Conservation (phyloP, 768 basidiomycete genomes). For the Gelatoporia subvermispora region DNA sequence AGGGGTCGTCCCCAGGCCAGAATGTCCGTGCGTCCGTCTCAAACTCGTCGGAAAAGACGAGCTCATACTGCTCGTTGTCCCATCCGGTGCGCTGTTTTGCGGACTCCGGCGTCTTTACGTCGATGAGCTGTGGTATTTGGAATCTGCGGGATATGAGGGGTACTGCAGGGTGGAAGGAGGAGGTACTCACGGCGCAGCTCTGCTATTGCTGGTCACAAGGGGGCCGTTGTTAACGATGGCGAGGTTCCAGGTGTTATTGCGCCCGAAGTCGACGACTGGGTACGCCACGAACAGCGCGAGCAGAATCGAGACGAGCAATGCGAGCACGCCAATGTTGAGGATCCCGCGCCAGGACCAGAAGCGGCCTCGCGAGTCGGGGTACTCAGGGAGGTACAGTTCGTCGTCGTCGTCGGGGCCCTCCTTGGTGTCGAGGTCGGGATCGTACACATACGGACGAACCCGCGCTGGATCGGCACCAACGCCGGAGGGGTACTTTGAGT, state of each 20-base stretch:
- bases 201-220: slow-evolving; percentile 63
- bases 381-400: slow-evolving; percentile 58
- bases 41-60: slow-evolving; percentile 68
- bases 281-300: slow-evolving; percentile 78
- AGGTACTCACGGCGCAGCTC: slow-evolving; percentile 47
- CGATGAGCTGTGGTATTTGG: slow-evolving; percentile 58
- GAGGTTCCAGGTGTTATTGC: slow-evolving; percentile 29
- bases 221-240: slow-evolving; percentile 63
- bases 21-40: slow-evolving; percentile 48
- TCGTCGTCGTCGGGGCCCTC: slow-evolving; percentile 71
- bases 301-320: slow-evolving; percentile 55
- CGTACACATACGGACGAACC: slow-evolving; percentile 68
- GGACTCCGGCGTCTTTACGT: slow-evolving; percentile 57
- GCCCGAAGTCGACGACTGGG: slow-evolving; percentile 61
- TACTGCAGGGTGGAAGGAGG: not conserved
- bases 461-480: slow-evolving; percentile 20
- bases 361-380: slow-evolving; percentile 28
- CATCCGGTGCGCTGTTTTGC: slow-evolving; percentile 64
- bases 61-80: slow-evolving; percentile 63
- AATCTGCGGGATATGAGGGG: slow-evolving; percentile 13
- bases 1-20: slow-evolving; percentile 59
- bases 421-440: slow-evolving; percentile 53
- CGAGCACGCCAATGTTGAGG: slow-evolving; percentile 65
- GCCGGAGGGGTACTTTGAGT: slow-evolving; percentile 63
- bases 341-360: slow-evolving; percentile 43